Evolutionary conservation across 305 asterid genomes (phyloP).

Genomic region (Fraxinus greggii): DNA sequence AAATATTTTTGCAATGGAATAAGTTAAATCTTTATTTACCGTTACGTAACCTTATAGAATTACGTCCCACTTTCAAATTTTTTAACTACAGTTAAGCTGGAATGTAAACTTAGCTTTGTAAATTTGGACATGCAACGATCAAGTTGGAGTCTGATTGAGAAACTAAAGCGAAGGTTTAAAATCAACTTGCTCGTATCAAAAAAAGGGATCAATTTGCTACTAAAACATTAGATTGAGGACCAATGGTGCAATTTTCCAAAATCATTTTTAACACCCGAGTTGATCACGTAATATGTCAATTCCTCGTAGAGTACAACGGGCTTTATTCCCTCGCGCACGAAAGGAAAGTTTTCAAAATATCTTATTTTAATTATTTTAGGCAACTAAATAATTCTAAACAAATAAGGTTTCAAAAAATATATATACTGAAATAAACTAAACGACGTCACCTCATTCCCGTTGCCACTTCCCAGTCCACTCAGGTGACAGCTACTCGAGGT

Average conservation of each 20-base stretch:
- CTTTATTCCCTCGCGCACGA: background rate
- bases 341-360: constrained; percentile 22
- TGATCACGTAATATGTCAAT: background rate
- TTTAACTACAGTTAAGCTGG: background rate
- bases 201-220: background rate
- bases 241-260: background rate
- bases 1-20: background rate
- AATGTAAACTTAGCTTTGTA: background rate
- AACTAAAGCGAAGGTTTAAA: background rate
- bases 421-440: constrained; percentile 7
- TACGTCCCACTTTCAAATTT: background rate
- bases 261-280: background rate
- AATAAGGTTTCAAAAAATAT: background rate
- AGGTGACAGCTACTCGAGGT: constrained; percentile 27
- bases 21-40: background rate
- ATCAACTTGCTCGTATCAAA: background rate
- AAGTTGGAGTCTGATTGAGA: background rate
- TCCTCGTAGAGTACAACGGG: background rate
- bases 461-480: constrained; percentile 15
- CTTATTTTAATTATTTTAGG: background rate
- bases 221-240: background rate
- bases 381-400: background rate
- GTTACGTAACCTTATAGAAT: background rate
- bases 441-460: constrained; percentile 32
- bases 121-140: background rate